phyloP scores from a whole-genome alignment of 2,329 filamentous ascomycete species.

The Ceratocystis harringtonii region DNA sequence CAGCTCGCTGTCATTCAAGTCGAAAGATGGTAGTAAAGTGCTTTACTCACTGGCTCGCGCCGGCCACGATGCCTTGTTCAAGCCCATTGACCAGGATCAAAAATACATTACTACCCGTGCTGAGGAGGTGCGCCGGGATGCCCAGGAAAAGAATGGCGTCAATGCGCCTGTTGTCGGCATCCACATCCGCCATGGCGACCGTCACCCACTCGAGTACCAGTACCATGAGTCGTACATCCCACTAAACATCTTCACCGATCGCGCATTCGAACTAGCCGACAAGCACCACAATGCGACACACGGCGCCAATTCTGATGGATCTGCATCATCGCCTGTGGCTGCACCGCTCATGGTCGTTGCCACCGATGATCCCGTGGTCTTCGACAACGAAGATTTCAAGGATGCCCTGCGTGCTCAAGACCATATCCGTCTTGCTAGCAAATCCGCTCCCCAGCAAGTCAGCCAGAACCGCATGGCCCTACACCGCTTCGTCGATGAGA shows the following conservation, averaged over 20 bases:
- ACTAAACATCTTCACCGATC: conserved; percentile 48
- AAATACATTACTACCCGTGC: conserved; percentile 48
- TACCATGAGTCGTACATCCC: conserved; percentile 69
- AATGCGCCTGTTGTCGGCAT: conserved; percentile 42
- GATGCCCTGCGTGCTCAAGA: conserved; percentile 51
- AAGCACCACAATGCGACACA: conserved; percentile 31
- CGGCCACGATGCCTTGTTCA: conserved; percentile 62
- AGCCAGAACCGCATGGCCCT: conserved; percentile 35
- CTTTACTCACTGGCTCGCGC: conserved; percentile 53
- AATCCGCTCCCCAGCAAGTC: conserved; percentile 32
- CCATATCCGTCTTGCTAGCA: conserved; percentile 59
- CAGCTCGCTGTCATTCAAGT: conserved; percentile 7
- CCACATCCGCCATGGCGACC: conserved; percentile 68
- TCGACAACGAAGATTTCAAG: conserved; percentile 48
- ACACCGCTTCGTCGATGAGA: conserved; percentile 56
- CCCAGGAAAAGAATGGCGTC: conserved; percentile 33
- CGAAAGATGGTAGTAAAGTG: conserved; percentile 37
- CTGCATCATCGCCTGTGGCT: background rate
- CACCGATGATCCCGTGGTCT: conserved; percentile 68
- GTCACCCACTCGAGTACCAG: conserved; percentile 61
- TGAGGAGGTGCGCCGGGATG: conserved; percentile 19
- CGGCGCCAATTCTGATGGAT: conserved; percentile 21
- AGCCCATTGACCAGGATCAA: conserved; percentile 49
- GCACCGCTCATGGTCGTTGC: conserved; percentile 47
- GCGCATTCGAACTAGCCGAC: conserved; percentile 41